A percentile compares a stretch with the other conserved stretches of the same genome.
Conservation (phyloP, 805 yeast species). For the Hanseniaspora thailandica region DNA sequence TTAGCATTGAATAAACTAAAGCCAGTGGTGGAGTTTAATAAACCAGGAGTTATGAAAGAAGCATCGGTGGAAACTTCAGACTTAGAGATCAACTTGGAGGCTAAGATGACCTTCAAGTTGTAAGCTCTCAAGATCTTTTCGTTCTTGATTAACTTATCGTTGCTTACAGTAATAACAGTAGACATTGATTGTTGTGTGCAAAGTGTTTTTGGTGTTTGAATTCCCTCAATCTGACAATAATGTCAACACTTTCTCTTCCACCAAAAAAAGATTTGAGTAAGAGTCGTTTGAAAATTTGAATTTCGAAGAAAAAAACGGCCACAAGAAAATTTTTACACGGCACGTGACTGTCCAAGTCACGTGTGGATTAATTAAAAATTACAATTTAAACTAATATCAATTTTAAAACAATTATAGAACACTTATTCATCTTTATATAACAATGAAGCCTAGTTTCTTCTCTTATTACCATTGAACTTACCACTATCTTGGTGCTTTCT, state of each 20-base stretch:
- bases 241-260: too few relatives aligned
- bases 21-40: conserved; percentile 22
- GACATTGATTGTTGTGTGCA: conserved; percentile 6
- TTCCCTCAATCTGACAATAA: too few relatives aligned
- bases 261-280: too few relatives aligned
- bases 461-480: neutral
- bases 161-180: conserved; percentile 4
- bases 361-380: neutral
- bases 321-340: too few relatives aligned
- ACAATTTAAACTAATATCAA: neutral
- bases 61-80: conserved; percentile 24
- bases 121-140: conserved; percentile 20
- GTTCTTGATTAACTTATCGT: conserved; percentile 9
- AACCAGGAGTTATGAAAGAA: conserved; percentile 15
- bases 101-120: conserved; percentile 27
- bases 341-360: too few relatives aligned
- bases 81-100: conserved; percentile 24
- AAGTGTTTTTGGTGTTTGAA: too few relatives aligned
- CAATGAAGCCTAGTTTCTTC: conserved; percentile 8
- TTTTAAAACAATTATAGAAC: neutral
- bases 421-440: neutral
- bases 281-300: too few relatives aligned
- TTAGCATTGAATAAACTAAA: conserved; percentile 49
- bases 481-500: conserved; percentile 12
- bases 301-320: neutral